phyloP scores from a whole-genome alignment of 768 basidiomycete species.

The Cubamyces lactineus region DNA sequence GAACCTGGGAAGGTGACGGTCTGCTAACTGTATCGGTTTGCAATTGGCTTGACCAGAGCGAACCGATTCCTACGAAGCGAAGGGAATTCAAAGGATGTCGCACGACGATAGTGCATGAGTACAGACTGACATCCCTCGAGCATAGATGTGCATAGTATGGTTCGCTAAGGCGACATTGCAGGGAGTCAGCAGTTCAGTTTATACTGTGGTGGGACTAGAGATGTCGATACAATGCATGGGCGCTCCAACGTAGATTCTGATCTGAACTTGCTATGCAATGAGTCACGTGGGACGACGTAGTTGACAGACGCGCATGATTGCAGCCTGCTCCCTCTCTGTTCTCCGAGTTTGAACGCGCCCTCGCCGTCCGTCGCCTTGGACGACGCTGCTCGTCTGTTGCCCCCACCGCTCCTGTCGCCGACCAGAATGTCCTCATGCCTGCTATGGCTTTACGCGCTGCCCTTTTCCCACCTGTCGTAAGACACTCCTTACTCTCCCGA shows the following conservation, averaged over 20 bases:
- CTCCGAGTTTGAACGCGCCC: slow-evolving; percentile 2
- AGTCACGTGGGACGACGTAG: slow-evolving; percentile 12
- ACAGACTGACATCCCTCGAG: too few relatives aligned
- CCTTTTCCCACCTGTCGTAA: slow-evolving; percentile 33
- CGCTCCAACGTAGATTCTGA: not conserved
- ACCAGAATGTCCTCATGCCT: slow-evolving; percentile 24
- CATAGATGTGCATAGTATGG: too few relatives aligned
- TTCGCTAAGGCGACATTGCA: too few relatives aligned
- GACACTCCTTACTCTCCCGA: slow-evolving; percentile 29
- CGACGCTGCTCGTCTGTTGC: slow-evolving; percentile 8
- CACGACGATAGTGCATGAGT: too few relatives aligned
- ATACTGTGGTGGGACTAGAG: too few relatives aligned
- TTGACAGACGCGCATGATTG: slow-evolving; percentile 9
- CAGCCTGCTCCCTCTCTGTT: not conserved
- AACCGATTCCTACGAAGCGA: too few relatives aligned
- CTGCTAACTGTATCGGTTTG: too few relatives aligned
- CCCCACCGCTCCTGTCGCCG: slow-evolving; percentile 1
- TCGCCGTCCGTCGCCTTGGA: not conserved
- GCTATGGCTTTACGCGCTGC: slow-evolving; percentile 33
- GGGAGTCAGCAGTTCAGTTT: too few relatives aligned
- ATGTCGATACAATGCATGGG: too few relatives aligned
- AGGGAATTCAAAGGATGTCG: too few relatives aligned
- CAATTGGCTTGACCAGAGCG: too few relatives aligned
- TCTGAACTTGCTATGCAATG: not conserved
- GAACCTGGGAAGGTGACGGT: too few relatives aligned